Base-by-base conservation (phyloP, 129 eudicot species). In the Artemisia argyi region DNA sequence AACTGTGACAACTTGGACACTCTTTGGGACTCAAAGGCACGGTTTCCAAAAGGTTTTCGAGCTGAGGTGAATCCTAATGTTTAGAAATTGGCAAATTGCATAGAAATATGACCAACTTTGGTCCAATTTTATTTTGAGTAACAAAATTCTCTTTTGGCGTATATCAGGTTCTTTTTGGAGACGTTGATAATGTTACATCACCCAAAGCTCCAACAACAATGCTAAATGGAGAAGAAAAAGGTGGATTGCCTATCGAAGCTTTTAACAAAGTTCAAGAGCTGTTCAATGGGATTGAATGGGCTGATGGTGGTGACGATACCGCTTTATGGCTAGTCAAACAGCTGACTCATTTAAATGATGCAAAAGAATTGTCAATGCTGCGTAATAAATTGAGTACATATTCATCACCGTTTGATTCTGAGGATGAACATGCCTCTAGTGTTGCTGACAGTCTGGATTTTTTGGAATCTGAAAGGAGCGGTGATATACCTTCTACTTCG, bases 201-300 rank as follows among this genome's bases (percentile, higher is more conserved):
- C 82, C 83, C 57, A 86, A 84, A 86, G 76, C 87, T 68, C 96
- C 92, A 71, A 89, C 85, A 13, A 44, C 88, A 35, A 81, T 86
- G 64, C 81, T 95, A 66, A 86, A 88, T 71, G 94, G 94, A 20
- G 97, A 90, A 76, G 99, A 90, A 80, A 86, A 72, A 71, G 99
- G 96, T 65, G 99, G 99, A 64, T 68, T 95, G 80, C 99, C 99
- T 53, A 86, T 95, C 72, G 99, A 95, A 82, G 99, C 99, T 66
- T 95, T 95, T 71, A 88, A 96, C 54, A 86, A 83, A 87, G 99
- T 95, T 81, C 99, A 95, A 75, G 99, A 95, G 79, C 89, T 95
- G 65, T 95, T 95, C 65, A 84, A 73, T 80, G 99, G 96, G 69
- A 88, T 83, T 58, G 99, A 95, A 52, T 95, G 97, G 99, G 88